Base-by-base conservation (phyloP, 129 eudicot genomes). In the Mikania micrantha region DNA sequence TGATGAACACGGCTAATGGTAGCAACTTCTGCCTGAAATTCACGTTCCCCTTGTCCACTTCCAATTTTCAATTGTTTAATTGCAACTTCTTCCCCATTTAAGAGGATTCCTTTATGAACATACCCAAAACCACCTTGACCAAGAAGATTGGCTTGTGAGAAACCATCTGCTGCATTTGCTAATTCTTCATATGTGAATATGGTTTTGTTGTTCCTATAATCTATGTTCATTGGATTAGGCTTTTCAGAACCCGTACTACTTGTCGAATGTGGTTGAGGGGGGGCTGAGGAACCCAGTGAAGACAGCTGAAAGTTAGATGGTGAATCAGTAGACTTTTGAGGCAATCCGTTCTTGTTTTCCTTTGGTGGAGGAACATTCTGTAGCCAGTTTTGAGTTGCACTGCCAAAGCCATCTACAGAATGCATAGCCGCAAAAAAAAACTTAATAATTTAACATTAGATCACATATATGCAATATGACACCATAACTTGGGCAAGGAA, bases 101-200 rank as follows among this genome's bases (percentile, higher is more conserved):
- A 69, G 42, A 92, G 87, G 11, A 84, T 83, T 60, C 98, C 98
- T 79, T 84, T 88, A 64, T 85, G 88, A 19, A 92, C 98, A 78
- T 81, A 82, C 47, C 98, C 96, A 77, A 88, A 92, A 71, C 96
- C 98, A 63, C 98, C 98, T 82, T 88, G 89, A 80, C 98, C 98
- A 44, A 92, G 96, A 39, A 92, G 85, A 73, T 92, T 92, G 63
- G 79, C 20, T 7, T 60, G 54, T 21, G 96, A 76, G 66, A 92
- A 92, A 71, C 83, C 79, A 31, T 80, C 71, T 28, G 95, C 84
- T 53, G 97, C 96, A 45, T 69, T 25, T 56, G 75, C 87, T 70
- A 91, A 78, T 50, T 88, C 97, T 77, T 83, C 87, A 63, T 80
- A 85, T 4, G 85, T 88, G 72, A 91, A 88, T 42, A 82, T 69